These are phyloP conservation scores for Cubamyces lactineus DNA, from an alignment of 768 basidiomycete species.

Conservation along the genomic window DNA sequence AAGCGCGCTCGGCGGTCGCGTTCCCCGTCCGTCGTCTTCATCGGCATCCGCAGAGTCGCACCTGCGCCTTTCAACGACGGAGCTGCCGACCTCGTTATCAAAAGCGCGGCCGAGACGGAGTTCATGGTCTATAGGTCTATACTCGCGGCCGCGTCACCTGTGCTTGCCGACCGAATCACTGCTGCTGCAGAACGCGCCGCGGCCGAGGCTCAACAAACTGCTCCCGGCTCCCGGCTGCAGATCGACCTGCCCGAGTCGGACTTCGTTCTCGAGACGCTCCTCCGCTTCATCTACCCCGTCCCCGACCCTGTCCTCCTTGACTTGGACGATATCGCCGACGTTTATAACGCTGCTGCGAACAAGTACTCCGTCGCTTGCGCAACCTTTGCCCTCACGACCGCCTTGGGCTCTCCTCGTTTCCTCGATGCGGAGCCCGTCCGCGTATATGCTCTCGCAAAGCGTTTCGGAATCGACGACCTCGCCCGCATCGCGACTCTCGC, in stretches of 20 bases:
- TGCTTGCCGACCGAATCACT: neutral
- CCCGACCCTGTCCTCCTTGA: slow-evolving; percentile 14
- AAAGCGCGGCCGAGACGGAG: neutral
- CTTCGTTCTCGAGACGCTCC: slow-evolving; percentile 14
- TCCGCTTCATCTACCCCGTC: slow-evolving; percentile 23
- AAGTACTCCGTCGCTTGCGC: slow-evolving; percentile 8
- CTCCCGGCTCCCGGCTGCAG: neutral
- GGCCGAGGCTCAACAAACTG: neutral
- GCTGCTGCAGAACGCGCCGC: neutral
- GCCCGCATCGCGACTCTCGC: neutral
- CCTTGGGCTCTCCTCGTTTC: slow-evolving; percentile 9
- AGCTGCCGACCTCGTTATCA: neutral
- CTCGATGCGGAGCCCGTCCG: slow-evolving; percentile 12
- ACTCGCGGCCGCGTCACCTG: neutral
- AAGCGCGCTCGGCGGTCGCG: neutral
- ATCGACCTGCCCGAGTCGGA: slow-evolving; percentile 12
- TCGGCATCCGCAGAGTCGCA: neutral
- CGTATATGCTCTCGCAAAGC: slow-evolving; percentile 16
- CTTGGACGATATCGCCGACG: slow-evolving; percentile 15
- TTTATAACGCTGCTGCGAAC: slow-evolving; percentile 17
- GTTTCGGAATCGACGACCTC: slow-evolving; percentile 9
- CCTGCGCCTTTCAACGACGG: neutral
- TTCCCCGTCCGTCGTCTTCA: neutral
- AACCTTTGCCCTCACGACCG: neutral
- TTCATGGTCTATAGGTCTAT: neutral